phyloP scores from a whole-genome alignment of 2,329 filamentous ascomycete genomes.

The Colletotrichum karsti region DNA sequence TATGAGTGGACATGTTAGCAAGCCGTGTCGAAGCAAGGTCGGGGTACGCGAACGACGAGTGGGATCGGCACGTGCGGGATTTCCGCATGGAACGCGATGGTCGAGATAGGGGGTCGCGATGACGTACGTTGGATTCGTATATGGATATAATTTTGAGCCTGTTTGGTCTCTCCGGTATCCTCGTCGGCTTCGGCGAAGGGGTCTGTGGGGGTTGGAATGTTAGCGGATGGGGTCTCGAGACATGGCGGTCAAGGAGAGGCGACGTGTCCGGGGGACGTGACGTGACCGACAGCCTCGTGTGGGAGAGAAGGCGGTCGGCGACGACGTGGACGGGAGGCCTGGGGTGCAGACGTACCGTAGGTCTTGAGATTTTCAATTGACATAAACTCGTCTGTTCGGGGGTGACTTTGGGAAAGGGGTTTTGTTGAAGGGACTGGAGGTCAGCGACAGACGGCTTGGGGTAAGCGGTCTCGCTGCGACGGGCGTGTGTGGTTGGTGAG shows the following conservation, averaged over 20 bases:
- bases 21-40: neutral
- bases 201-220: slow-evolving; percentile 65
- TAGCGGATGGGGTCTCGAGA: slow-evolving; percentile 33
- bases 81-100: neutral
- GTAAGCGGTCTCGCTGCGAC: slow-evolving; percentile 54
- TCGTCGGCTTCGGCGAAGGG: slow-evolving; percentile 99
- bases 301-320: neutral
- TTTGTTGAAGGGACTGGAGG: slow-evolving; percentile 46
- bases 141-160: slow-evolving; percentile 98
- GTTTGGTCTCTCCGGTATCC: slow-evolving; percentile 94
- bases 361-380: slow-evolving; percentile 99
- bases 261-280: neutral
- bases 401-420: slow-evolving; percentile 64
- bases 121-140: slow-evolving; percentile 98
- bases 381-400: slow-evolving; percentile 87
- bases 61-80: slow-evolving; percentile 26
- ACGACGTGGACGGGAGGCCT: neutral
- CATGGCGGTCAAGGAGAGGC: slow-evolving; percentile 19
- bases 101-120: neutral
- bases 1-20: slow-evolving; percentile 58
- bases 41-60: neutral
- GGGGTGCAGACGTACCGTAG: slow-evolving; percentile 73
- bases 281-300: neutral
- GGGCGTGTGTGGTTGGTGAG: neutral
- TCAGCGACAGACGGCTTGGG: slow-evolving; percentile 61